Evolutionary conservation across 2,329 filamentous ascomycete genomes (phyloP).

Genomic region (Fonsecaea monophora): DNA sequence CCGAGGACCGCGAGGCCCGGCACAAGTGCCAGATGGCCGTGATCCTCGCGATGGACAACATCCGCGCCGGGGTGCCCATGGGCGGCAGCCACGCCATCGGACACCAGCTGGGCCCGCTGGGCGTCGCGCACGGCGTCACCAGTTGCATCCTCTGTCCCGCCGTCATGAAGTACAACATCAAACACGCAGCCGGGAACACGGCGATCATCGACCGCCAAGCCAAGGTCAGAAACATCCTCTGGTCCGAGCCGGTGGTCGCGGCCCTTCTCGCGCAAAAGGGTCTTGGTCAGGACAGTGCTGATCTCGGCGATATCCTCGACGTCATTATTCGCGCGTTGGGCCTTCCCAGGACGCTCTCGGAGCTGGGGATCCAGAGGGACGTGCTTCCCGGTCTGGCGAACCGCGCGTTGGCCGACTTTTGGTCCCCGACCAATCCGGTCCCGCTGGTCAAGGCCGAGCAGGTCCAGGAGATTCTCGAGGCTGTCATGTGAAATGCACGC

Average conservation of each 20-base stretch:
- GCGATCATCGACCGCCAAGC: constrained; percentile 48
- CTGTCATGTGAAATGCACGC: not conserved
- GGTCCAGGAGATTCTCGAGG: constrained; percentile 57
- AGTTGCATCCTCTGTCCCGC: constrained; percentile 62
- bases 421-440: constrained; percentile 46
- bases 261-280: constrained; percentile 22
- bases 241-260: constrained; percentile 36
- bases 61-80: constrained; percentile 39
- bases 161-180: constrained; percentile 62
- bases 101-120: constrained; percentile 60
- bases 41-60: constrained; percentile 42
- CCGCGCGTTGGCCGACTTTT: constrained; percentile 30
- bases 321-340: constrained; percentile 58
- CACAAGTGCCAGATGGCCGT: constrained; percentile 58
- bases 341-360: constrained; percentile 57
- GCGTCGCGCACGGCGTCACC: constrained; percentile 66
- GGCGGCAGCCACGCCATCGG: constrained; percentile 61
- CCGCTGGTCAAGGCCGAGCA: constrained; percentile 54
- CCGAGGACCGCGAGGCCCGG: constrained; percentile 46
- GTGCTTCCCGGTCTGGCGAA: constrained; percentile 25
- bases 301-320: constrained; percentile 60
- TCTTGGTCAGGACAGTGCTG: constrained; percentile 43
- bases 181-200: constrained; percentile 43
- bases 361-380: constrained; percentile 28
- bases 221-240: constrained; percentile 46